A percentile compares a stretch with the other conserved stretches of the same genome.
These are phyloP conservation scores for Gyromitra esculenta DNA, from an alignment of 2,329 filamentous ascomycete genomes.

Conservation along the genomic window DNA sequence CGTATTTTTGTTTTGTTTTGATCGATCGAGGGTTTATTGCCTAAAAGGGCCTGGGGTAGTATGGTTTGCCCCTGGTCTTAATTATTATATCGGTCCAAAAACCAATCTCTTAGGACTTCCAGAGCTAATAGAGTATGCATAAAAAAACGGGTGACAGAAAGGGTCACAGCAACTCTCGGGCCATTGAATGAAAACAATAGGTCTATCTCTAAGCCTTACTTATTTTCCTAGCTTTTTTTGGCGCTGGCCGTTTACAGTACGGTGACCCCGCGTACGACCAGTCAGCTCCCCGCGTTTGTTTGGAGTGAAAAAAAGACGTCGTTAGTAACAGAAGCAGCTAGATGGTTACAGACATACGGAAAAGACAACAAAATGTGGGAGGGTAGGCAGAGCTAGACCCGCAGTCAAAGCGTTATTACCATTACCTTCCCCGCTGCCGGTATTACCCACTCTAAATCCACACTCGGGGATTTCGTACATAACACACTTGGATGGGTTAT, in stretches of 20 bases:
- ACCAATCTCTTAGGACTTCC: constrained; percentile 24
- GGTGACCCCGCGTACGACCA: constrained; percentile 41
- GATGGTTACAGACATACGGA: constrained; percentile 25
- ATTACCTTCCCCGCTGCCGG: constrained; percentile 36
- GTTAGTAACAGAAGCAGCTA: constrained; percentile 38
- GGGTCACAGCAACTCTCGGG: constrained; percentile 8
- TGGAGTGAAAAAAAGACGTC: constrained; percentile 22
- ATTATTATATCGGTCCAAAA: constrained; percentile 23
- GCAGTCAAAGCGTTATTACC: constrained; percentile 45
- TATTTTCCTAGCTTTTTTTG: constrained; percentile 14
- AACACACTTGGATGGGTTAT: constrained; percentile 22
- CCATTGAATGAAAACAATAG: constrained; percentile 6
- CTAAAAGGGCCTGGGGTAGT: constrained; percentile 5
- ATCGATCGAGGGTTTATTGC: constrained; percentile 34
- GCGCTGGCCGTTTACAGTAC: constrained; percentile 16
- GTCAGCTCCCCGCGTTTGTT: constrained; percentile 42
- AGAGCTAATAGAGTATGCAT: constrained; percentile 11
- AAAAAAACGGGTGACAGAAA: constrained; percentile 5
- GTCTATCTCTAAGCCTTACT: constrained; percentile 2
- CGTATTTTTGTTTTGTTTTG: constrained; percentile 21
- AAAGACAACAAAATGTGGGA: constrained; percentile 30
- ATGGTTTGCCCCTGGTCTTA: constrained; percentile 16
- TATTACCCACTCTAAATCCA: constrained; percentile 41
- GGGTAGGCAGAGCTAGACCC: constrained; percentile 26
- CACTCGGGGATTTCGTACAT: constrained; percentile 37